Evolutionary conservation across 2,329 filamentous ascomycete species (phyloP).

Genomic region (Calycina herbarum): DNA sequence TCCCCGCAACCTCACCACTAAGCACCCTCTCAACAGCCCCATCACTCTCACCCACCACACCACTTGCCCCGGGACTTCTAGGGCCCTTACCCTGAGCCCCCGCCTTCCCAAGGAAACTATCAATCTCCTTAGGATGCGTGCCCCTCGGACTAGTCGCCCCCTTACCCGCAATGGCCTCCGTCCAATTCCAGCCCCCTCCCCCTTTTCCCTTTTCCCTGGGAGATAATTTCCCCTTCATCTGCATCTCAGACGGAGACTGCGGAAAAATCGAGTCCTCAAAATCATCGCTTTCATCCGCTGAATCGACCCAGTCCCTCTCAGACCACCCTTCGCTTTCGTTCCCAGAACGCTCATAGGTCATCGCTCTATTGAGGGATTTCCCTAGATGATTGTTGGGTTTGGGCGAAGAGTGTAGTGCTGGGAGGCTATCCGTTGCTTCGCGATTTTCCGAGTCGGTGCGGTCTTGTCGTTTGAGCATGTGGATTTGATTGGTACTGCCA

Average conservation of each 20-base stretch:
- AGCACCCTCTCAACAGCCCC: conserved; percentile 10
- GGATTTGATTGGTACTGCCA: conserved; percentile 7
- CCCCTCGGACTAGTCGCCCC: conserved; percentile 29
- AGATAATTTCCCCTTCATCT: conserved; percentile 27
- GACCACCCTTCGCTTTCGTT: conserved; percentile 50
- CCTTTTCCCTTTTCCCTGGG: conserved; percentile 25
- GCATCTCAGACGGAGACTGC: conserved; percentile 30
- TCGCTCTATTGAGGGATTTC: conserved; percentile 17
- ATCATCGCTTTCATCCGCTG: conserved; percentile 47
- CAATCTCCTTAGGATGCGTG: conserved; percentile 28
- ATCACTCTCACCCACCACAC: conserved; percentile 10
- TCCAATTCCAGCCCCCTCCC: conserved; percentile 51
- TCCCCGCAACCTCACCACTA: conserved; percentile 10
- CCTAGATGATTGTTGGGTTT: conserved; percentile 24
- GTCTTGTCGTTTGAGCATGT: conserved; percentile 39
- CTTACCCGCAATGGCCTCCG: conserved; percentile 55
- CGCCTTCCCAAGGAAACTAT: conserved; percentile 27
- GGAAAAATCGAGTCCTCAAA: conserved; percentile 38
- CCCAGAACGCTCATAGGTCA: not conserved
- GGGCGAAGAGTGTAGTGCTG: conserved; percentile 29
- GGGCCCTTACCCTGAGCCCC: not conserved
- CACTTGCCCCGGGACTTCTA: not conserved
- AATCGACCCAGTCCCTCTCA: conserved; percentile 63
- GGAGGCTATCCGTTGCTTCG: conserved; percentile 44
- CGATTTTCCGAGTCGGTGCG: conserved; percentile 48